Conservation (phyloP, 441 rosid species). For the Dalechampia spathulata region DNA sequence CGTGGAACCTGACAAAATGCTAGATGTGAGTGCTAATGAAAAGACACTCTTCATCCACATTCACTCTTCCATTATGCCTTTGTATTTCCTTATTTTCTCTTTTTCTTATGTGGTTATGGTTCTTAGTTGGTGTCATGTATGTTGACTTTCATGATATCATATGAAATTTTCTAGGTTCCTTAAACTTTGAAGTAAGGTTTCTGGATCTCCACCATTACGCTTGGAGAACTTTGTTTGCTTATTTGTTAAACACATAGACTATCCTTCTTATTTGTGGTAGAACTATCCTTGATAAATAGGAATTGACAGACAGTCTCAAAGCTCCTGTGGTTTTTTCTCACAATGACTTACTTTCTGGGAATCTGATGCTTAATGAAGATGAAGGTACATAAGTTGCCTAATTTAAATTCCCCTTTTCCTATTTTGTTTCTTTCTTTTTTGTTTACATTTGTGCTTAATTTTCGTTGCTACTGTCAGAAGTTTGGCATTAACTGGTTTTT, state of each 20-base stretch:
- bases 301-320: conserved; percentile 61
- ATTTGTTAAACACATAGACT: conserved; percentile 4
- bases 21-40: no score
- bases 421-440: no score
- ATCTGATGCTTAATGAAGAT: conserved; percentile 79
- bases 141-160: no score
- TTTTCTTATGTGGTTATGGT: background rate
- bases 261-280: conserved; percentile 14
- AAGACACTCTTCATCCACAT: background rate
- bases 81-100: background rate
- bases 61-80: background rate
- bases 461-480: no score
- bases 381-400: conserved; percentile 58
- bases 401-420: background rate
- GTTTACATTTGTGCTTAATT: no score
- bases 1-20: no score
- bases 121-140: background rate
- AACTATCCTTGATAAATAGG: conserved; percentile 51
- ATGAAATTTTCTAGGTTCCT: no score
- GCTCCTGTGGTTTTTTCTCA: conserved; percentile 89
- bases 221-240: conserved; percentile 12
- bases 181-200: no score
- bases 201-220: no score
- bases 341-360: conserved; percentile 94
- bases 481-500: no score